Percentiles rank a stretch among this genome's conserved stretches.
These are phyloP conservation scores for Lachnellula suecica DNA, from an alignment of 2,329 filamentous ascomycete species.

Conservation along the genomic window DNA sequence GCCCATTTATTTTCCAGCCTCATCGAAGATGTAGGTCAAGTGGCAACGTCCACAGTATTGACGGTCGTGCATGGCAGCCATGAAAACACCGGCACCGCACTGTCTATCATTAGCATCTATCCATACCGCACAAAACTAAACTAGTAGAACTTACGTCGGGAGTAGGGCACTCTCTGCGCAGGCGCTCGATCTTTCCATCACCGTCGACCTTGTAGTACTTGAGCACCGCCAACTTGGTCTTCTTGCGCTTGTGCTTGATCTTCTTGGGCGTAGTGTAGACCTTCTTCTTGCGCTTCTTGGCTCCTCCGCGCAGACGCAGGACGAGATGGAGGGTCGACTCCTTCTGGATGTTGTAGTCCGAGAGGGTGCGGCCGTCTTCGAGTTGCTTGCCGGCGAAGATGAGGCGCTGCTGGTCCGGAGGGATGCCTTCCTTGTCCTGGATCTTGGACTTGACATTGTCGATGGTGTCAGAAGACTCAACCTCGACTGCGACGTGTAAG, in stretches of 20 bases:
- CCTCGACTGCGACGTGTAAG: conserved; percentile 99
- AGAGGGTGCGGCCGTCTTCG: conserved; percentile 97
- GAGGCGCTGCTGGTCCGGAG: conserved; percentile 97
- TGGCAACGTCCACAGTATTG: conserved; percentile 70
- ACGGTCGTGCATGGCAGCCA: conserved; percentile 99
- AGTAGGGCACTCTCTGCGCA: conserved; percentile 94
- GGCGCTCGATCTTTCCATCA: conserved; percentile 99
- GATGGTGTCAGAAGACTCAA: conserved; percentile 99
- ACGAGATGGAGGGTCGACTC: conserved; percentile 98
- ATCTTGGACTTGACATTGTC: conserved; percentile 99
- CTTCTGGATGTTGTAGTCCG: conserved; percentile 99
- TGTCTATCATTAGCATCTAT: conserved; percentile 44
- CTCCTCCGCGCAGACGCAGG: conserved; percentile 96
- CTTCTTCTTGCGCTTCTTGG: conserved; percentile 99
- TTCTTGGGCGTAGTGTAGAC: conserved; percentile 99
- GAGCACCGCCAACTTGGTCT: conserved; percentile 99
- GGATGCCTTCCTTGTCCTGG: conserved; percentile 99
- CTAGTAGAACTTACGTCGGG: conserved; percentile 66
- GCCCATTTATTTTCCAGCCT: conserved; percentile 60
- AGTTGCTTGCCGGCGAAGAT: conserved; percentile 99
- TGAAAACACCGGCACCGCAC: conserved; percentile 99
- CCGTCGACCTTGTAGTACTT: conserved; percentile 99
- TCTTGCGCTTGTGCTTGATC: conserved; percentile 99
- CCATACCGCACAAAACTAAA: not conserved
- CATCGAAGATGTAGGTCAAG: conserved; percentile 72